These are phyloP conservation scores for Aureobasidium lini DNA, from an alignment of 2,329 filamentous ascomycete species.

Conservation along the genomic window DNA sequence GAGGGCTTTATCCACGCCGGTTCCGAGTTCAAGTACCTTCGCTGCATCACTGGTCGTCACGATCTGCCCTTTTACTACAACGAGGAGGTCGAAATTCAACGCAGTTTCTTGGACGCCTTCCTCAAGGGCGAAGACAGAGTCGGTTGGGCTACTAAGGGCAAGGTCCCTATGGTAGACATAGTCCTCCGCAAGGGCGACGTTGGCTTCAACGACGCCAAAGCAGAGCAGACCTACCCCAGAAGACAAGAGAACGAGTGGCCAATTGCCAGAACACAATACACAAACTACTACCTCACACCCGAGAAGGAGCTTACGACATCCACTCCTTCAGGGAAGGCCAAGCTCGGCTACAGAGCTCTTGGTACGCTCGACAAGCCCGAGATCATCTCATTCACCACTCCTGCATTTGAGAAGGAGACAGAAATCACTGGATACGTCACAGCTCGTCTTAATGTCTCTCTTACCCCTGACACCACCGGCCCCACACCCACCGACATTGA, in stretches of 20 bases:
- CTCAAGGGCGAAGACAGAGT: conserved; percentile 56
- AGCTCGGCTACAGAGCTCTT: conserved; percentile 51
- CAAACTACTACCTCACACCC: conserved; percentile 50
- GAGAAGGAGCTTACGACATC: conserved; percentile 36
- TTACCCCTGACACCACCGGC: conserved; percentile 32
- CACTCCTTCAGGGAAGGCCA: conserved; percentile 23
- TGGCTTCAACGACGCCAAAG: conserved; percentile 52
- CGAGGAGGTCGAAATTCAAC: conserved; percentile 59
- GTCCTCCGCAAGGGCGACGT: conserved; percentile 57
- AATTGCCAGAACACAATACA: conserved; percentile 56
- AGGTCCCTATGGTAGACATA: conserved; percentile 51
- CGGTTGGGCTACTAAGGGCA: conserved; percentile 51
- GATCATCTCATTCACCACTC: conserved; percentile 49
- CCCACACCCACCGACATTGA: conserved; percentile 50
- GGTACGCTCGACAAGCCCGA: conserved; percentile 49
- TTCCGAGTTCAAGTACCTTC: conserved; percentile 58
- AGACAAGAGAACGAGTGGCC: conserved; percentile 58
- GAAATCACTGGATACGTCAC: conserved; percentile 62
- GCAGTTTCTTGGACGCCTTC: conserved; percentile 61
- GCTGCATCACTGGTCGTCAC: conserved; percentile 60
- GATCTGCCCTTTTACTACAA: conserved; percentile 64
- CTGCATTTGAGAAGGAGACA: conserved; percentile 51
- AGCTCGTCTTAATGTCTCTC: conserved; percentile 56
- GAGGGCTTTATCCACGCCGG: conserved; percentile 56
- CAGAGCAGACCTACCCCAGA: conserved; percentile 47